A percentile compares a stretch with the other conserved stretches of the same genome.
phyloP scores from a whole-genome alignment of 2,329 filamentous ascomycete species.

The Orbilia quercus region DNA sequence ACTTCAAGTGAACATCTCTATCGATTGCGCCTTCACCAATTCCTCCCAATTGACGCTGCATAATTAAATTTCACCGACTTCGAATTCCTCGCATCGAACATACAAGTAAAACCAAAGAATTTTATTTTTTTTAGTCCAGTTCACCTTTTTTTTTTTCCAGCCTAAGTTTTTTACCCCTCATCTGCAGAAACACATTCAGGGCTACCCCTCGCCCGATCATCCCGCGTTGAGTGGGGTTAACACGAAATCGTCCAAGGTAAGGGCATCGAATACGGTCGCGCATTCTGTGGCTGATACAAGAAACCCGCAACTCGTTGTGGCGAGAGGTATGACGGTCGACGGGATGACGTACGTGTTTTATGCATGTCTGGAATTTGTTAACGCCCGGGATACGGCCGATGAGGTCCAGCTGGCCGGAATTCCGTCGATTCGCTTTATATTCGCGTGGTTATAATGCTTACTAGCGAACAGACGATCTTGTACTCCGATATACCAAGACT shows the following conservation, averaged over 20 bases:
- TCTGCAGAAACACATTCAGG: constrained; percentile 42
- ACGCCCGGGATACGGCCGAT: constrained; percentile 7
- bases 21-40: constrained; percentile 21
- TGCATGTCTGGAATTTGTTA: constrained; percentile 50
- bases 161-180: constrained; percentile 49
- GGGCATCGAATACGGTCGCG: constrained; percentile 28
- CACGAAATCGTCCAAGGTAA: constrained; percentile 44
- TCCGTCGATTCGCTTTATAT: constrained; percentile 3
- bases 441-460: constrained; percentile 10
- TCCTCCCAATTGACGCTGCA: constrained; percentile 13
- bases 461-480: background rate
- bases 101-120: no score
- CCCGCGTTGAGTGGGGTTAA: constrained; percentile 44
- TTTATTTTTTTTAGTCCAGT: no score
- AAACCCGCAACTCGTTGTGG: constrained; percentile 20
- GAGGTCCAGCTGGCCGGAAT: no score
- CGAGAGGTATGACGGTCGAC: constrained; percentile 55
- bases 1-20: no score
- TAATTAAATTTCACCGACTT: no score
- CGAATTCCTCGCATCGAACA: constrained; percentile 8
- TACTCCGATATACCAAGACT: no score
- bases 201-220: constrained; percentile 56
- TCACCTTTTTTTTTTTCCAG: constrained; percentile 9
- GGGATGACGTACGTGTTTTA: constrained; percentile 56
- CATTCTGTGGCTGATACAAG: constrained; percentile 49